Conservation (phyloP, 768 basidiomycete genomes). For the Strobilomyces echinocephalus region DNA sequence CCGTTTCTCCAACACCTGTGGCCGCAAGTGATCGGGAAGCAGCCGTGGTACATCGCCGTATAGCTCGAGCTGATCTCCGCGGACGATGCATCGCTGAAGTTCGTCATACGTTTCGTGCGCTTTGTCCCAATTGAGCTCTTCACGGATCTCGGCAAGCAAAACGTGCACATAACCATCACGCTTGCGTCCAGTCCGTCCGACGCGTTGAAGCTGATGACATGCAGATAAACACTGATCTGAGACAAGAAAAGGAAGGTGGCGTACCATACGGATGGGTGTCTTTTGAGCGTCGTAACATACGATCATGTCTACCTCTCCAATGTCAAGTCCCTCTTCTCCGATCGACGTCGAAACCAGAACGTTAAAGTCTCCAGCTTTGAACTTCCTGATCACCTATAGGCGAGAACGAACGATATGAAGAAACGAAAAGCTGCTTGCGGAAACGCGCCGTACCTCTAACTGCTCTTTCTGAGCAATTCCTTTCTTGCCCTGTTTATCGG, state of each 20-base stretch:
- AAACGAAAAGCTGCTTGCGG: not conserved
- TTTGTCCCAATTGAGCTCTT: conserved; percentile 86
- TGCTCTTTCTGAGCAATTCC: conserved; percentile 92
- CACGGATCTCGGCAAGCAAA: conserved; percentile 83
- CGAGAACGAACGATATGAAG: conserved; percentile 7
- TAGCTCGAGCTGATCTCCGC: conserved; percentile 82
- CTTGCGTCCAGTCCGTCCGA: conserved; percentile 93
- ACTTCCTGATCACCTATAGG: conserved; percentile 73
- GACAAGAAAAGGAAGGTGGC: conserved; percentile 15
- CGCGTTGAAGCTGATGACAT: conserved; percentile 75
- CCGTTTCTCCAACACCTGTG: conserved; percentile 69
- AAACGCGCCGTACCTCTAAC: conserved; percentile 54
- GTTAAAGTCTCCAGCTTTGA: conserved; percentile 85
- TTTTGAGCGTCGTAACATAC: conserved; percentile 96
- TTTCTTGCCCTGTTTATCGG: conserved; percentile 78
- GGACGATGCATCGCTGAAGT: conserved; percentile 83
- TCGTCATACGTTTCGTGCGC: conserved; percentile 82
- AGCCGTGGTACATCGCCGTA: conserved; percentile 90
- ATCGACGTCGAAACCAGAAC: conserved; percentile 94
- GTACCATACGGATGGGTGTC: conserved; percentile 92
- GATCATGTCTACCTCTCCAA: conserved; percentile 95
- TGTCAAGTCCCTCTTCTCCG: conserved; percentile 97
- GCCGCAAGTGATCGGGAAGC: conserved; percentile 72
- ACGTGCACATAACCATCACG: conserved; percentile 87
- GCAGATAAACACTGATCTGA: not conserved